A percentile compares a stretch with the other conserved stretches of the same genome.
These are phyloP conservation scores for Phyllachora maydis DNA, from an alignment of 2,329 filamentous ascomycete genomes.

Conservation along the genomic window DNA sequence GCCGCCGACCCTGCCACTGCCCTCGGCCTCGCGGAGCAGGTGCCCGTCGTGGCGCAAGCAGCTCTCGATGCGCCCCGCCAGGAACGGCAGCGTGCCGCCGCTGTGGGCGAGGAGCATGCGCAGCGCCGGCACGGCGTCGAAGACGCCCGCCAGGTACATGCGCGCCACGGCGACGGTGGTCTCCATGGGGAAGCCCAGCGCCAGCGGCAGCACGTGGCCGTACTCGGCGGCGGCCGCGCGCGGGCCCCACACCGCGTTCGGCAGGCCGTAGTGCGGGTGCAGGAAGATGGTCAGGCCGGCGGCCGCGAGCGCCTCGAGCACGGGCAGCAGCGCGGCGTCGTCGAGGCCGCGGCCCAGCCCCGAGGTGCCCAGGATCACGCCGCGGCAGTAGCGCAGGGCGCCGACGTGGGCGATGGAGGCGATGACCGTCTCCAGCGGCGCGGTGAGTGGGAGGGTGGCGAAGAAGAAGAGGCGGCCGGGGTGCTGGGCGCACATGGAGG, in stretches of 20 bases:
- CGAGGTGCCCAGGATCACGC: conserved; percentile 75
- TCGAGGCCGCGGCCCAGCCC: conserved; percentile 67
- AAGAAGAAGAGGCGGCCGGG: conserved; percentile 63
- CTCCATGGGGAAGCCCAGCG: conserved; percentile 77
- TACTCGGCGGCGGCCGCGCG: conserved; percentile 45
- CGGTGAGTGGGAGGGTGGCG: conserved; percentile 59
- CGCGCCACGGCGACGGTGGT: conserved; percentile 77
- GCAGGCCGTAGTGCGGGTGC: conserved; percentile 83
- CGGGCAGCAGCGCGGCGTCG: conserved; percentile 48
- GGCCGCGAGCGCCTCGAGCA: conserved; percentile 50
- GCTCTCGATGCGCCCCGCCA: conserved; percentile 74
- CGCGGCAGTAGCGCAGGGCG: conserved; percentile 46
- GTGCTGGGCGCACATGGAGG: conserved; percentile 44
- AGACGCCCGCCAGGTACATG: conserved; percentile 75
- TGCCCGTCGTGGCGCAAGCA: conserved; percentile 70
- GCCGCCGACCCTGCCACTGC: conserved; percentile 12
- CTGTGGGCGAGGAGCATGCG: conserved; percentile 70
- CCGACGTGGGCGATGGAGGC: conserved; percentile 42
- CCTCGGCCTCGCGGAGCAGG: conserved; percentile 29
- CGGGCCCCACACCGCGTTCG: conserved; percentile 59
- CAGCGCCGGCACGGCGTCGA: conserved; percentile 51
- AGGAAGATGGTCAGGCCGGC: conserved; percentile 53
- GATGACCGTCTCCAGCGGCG: conserved; percentile 37
- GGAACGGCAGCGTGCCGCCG: conserved; percentile 71
- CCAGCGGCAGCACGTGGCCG: conserved; percentile 71